These are phyloP conservation scores for Axilococcus clingmanii DNA, from an alignment of 139 green algal species.

Conservation along the genomic window DNA sequence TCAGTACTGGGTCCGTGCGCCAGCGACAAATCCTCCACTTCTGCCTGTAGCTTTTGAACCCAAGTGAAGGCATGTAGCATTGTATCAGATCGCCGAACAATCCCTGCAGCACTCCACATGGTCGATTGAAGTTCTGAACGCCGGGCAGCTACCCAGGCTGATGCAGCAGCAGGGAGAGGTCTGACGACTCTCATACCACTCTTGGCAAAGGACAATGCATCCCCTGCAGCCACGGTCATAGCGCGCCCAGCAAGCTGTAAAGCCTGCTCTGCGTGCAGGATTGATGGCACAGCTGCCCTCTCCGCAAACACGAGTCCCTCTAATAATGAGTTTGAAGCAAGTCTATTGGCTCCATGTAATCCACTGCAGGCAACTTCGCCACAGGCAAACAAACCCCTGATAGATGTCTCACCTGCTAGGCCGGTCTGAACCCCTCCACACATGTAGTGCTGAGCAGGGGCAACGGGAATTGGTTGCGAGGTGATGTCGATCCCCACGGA, in stretches of 20 bases:
- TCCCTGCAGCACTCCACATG: slow-evolving; percentile 88
- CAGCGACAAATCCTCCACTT: slow-evolving; percentile 43
- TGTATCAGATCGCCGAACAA: slow-evolving; percentile 61
- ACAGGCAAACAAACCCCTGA: slow-evolving; percentile 84
- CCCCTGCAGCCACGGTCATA: slow-evolving; percentile 19
- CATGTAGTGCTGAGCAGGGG: slow-evolving; percentile 94
- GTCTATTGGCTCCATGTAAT: slow-evolving; percentile 93
- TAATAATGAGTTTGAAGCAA: slow-evolving; percentile 93
- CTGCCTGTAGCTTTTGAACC: slow-evolving; percentile 42
- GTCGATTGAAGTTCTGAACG: slow-evolving; percentile 46
- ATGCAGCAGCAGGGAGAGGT: slow-evolving; percentile 5
- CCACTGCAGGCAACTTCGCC: slow-evolving; percentile 89
- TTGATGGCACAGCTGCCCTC: slow-evolving; percentile 62
- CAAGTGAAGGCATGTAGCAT: slow-evolving; percentile 44
- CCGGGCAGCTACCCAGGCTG: slow-evolving; percentile 38
- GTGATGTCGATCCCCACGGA: slow-evolving; percentile 87
- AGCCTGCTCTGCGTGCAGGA: slow-evolving; percentile 60
- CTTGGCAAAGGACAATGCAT: slow-evolving; percentile 10
- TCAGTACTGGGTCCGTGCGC: slow-evolving; percentile 45
- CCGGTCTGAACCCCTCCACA: slow-evolving; percentile 90
- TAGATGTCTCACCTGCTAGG: slow-evolving; percentile 73
- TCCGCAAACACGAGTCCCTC: slow-evolving; percentile 93
- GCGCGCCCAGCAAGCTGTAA: background rate
- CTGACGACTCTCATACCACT: slow-evolving; percentile 7
- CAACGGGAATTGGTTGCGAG: slow-evolving; percentile 82